Evolutionary conservation across 2,329 filamentous ascomycete species (phyloP), one percentile per base, ranked within the genome.

Genomic region (Alternaria sp.): DNA sequence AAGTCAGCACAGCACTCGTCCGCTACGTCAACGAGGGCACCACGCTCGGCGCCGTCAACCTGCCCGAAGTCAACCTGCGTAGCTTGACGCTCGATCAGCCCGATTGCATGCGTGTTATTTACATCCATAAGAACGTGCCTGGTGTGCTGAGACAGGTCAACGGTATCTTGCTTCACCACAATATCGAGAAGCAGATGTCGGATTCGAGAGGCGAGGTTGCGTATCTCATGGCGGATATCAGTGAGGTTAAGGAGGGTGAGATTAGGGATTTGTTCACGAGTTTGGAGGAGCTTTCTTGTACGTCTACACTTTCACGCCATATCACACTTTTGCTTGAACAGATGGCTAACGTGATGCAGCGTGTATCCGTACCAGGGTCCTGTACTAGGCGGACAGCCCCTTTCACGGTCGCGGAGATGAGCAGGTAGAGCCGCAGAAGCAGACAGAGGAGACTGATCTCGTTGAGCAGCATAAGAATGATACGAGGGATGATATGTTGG

Each of bases 121-220:
- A 95, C 82, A 96, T 99, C 72, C 96, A 99, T 84, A 92, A 91
- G 82, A 99, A 99, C 82, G 89, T 98, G 21, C 96, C 96, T 51
- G 96, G 96, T 85, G 96, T 99, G 67, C 85, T 99, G 80, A 89
- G 94, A 76, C 93, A 91, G 84, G 96, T 99, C 70, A 99, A 99
- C 85, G 92, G 96, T 76, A 93, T 98, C 66, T 87, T 99, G 51
- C 92, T 92, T 46, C 90, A 96, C 75, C 94, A 99, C 85, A 99
- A 99, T 80, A 94, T 99, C 72, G 95, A 97, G 84, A 98, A 98
- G 86, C 96, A 99, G 83, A 98, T 96, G 85, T 96, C 93, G 55
- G 96, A 98, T 80, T 97, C 92, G 82, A 91, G 91, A 84, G 95
- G 94, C 71, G 95, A 98, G 79, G 87, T 96, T 69, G 96, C 96